These are phyloP conservation scores for Suzukiozyma palmioleophila DNA, from an alignment of 1,139 yeast genomes.

Conservation along the genomic window DNA sequence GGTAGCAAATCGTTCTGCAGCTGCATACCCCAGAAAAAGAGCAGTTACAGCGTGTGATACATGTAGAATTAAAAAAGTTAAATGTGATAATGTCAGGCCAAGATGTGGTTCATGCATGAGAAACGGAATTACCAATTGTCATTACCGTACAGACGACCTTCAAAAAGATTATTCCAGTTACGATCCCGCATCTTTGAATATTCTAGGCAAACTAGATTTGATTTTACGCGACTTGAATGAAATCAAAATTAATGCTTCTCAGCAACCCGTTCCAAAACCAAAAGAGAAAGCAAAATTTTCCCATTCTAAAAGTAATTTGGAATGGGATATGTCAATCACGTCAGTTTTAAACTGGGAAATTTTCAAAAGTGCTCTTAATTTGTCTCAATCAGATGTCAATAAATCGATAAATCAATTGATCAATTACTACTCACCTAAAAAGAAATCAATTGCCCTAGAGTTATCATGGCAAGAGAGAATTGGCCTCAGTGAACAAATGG, in stretches of 20 bases:
- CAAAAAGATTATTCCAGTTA: conserved; percentile 19
- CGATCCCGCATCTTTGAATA: conserved; percentile 25
- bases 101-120: conserved; percentile 46
- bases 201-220: conserved; percentile 26
- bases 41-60: conserved; percentile 47
- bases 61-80: conserved; percentile 43
- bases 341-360: conserved; percentile 34
- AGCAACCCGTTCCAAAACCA: neutral
- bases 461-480: conserved; percentile 14
- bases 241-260: neutral
- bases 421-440: conserved; percentile 14
- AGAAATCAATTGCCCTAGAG: conserved; percentile 3
- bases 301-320: neutral
- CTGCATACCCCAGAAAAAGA: conserved; percentile 28
- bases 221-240: conserved; percentile 25
- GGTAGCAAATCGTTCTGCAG: conserved; percentile 9
- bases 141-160: conserved; percentile 28
- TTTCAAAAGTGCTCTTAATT: conserved; percentile 16
- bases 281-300: neutral
- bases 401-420: conserved; percentile 13
- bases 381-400: conserved; percentile 12
- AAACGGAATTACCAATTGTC: conserved; percentile 28
- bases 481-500: conserved; percentile 14
- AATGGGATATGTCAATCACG: conserved; percentile 42
- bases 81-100: conserved; percentile 51